phyloP scores from a whole-genome alignment of 352 stramenopile genomes.

The Phytophthora sojae region DNA sequence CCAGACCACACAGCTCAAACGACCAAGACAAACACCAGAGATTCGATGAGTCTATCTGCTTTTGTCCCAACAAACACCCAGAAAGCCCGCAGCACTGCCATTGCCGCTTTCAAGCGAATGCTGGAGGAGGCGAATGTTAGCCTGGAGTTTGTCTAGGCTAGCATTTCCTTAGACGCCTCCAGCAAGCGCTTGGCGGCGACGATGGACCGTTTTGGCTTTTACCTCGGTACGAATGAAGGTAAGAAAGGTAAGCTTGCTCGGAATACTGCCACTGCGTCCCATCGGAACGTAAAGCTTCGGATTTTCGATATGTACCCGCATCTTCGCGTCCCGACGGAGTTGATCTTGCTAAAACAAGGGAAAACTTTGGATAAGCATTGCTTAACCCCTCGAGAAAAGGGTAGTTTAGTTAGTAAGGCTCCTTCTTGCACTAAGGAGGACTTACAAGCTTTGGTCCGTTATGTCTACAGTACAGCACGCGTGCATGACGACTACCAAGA shows the following conservation, averaged over 20 bases:
- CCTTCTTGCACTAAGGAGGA: constrained; percentile 2
- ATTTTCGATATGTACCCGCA: not conserved
- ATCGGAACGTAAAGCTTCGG: not conserved
- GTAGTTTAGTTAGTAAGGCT: constrained; percentile 36
- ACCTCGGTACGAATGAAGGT: not conserved
- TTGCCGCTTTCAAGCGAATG: too few species aligned
- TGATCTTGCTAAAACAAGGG: constrained; percentile 1
- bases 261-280: not conserved
- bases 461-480: not conserved
- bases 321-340: not conserved
- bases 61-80: too few species aligned
- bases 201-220: not conserved
- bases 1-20: too few species aligned
- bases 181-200: not conserved
- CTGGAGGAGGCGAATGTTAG: not conserved
- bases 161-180: not conserved
- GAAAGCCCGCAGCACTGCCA: too few species aligned
- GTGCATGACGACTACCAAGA: constrained; percentile 36
- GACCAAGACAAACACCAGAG: too few species aligned
- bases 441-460: constrained; percentile 17
- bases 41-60: not conserved
- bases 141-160: not conserved
- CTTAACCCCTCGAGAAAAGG: constrained; percentile 16
- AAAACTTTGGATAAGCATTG: constrained; percentile 9
- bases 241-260: constrained; percentile 1